These are phyloP conservation scores for Aspergillus sp. DNA, from an alignment of 2,329 filamentous ascomycete species.

Conservation along the genomic window DNA sequence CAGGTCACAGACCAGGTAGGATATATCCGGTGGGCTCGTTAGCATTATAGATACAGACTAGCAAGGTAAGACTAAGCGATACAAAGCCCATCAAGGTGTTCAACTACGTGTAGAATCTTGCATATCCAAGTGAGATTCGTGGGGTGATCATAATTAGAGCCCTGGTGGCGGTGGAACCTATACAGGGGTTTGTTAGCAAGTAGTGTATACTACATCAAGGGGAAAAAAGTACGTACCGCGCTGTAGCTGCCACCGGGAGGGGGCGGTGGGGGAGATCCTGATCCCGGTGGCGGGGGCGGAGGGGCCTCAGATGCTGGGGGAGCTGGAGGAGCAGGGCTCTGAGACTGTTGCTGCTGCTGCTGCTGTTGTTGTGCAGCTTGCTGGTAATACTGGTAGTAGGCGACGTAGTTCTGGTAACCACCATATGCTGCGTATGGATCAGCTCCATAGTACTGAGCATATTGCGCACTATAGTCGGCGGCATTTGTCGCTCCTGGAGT, in stretches of 20 bases:
- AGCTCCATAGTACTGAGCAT: conserved; percentile 75
- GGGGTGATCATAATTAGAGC: conserved; percentile 10
- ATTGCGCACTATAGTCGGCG: conserved; percentile 75
- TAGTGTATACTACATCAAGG: neutral
- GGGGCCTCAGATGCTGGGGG: conserved; percentile 55
- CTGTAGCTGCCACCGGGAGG: conserved; percentile 61
- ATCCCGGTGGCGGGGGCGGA: conserved; percentile 63
- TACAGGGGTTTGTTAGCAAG: neutral
- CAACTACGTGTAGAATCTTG: neutral
- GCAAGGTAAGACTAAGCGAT: neutral
- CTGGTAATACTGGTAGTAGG: conserved; percentile 69
- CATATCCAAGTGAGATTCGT: conserved; percentile 7
- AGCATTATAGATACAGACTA: neutral
- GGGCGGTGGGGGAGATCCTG: conserved; percentile 57
- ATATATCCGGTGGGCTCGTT: neutral
- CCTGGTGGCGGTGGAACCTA: conserved; percentile 24
- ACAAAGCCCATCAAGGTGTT: neutral
- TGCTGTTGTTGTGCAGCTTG: conserved; percentile 58
- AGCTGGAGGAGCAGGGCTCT: conserved; percentile 53
- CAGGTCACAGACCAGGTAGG: neutral
- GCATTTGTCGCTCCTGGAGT: conserved; percentile 31
- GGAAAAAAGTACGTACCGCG: conserved; percentile 49
- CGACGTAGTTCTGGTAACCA: conserved; percentile 73
- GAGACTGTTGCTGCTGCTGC: conserved; percentile 39
- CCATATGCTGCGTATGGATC: conserved; percentile 92